Evolutionary conservation across 2,329 filamentous ascomycete genomes (phyloP), one percentile per base, ranked within the genome.

Genomic region (Colletotrichum godetiae): DNA sequence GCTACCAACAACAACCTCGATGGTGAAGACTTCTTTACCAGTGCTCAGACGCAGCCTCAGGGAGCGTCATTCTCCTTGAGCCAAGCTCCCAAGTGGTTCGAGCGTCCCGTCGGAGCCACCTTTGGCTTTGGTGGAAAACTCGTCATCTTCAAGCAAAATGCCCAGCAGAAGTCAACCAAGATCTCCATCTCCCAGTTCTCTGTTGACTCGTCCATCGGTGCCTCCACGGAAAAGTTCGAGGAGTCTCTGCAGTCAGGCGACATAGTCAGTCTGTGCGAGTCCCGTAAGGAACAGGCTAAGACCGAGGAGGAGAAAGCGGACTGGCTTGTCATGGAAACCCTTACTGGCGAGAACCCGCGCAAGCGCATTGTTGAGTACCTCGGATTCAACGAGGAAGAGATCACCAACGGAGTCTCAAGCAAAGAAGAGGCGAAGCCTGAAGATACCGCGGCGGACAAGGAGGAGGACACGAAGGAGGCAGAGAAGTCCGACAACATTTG

Each of bases 71-170:
- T 98, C 86, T 94, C 95, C 2, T 87, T 99, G 57, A 87, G 88
- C 61, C 95, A 95, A 80, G 92, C 97, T 1, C 97, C 97, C 0
- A 95, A 92, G 77, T 99, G 97, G 97, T 88, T 97, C 55, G 92
- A 97, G 83, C 90, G 93, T 67, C 95, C 96, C 1, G 90, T 92
- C 55, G 94, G 95, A 78, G 96, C 93, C 19, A 94, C 95, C 0
- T 99, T 99, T 84, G 97, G 95, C 0, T 99, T 98, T 81, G 97
- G 97, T 67, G 97, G 97, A 66, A 97, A 98, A 81, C 87, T 99
- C 27, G 91, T 98, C 19, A 90, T 92, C 69, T 92, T 98, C 83
- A 89, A 89, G 75, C 86, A 90, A 71, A 86, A 87, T 55, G 82
- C 90, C 60, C 80, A 86, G 1, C 88, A 90, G 60, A 84, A 88